Conservation (phyloP, 1,284 basidiomycete species). For the Austroboletus rostrupii region DNA sequence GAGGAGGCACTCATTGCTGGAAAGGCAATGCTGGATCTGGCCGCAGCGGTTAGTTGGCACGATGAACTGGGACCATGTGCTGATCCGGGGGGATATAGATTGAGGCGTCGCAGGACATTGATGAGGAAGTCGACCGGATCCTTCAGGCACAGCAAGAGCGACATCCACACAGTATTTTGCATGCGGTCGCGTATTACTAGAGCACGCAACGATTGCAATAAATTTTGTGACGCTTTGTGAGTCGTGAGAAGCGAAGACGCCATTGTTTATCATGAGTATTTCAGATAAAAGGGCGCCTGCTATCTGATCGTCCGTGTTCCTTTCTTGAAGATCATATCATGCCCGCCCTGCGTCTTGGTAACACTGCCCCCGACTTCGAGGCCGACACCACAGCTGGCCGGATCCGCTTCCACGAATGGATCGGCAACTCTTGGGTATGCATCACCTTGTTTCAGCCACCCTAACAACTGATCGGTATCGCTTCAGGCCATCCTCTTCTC, state of each 20-base stretch:
- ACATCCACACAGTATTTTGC: conserved; percentile 90
- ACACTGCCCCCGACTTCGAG: conserved; percentile 77
- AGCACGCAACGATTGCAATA: conserved; percentile 27
- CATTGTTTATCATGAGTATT: conserved; percentile 31
- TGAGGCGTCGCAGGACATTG: conserved; percentile 81
- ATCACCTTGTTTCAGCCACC: background rate
- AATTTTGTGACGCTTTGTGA: background rate
- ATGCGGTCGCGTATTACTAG: conserved; percentile 87
- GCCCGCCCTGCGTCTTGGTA: conserved; percentile 67
- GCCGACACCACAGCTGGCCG: conserved; percentile 76
- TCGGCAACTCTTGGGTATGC: conserved; percentile 82
- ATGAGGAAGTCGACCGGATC: conserved; percentile 88
- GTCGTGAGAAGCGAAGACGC: conserved; percentile 48
- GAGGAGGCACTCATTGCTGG: conserved; percentile 97
- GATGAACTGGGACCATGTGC: conserved; percentile 6
- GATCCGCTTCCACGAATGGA: conserved; percentile 91
- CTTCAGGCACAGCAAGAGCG: conserved; percentile 80
- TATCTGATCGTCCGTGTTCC: conserved; percentile 5
- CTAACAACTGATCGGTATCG: conserved; percentile 1
- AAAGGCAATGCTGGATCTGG: conserved; percentile 93
- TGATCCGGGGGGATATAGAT: conserved; percentile 52
- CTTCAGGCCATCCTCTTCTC: conserved; percentile 80
- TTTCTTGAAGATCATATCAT: conserved; percentile 21
- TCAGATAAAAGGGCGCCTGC: conserved; percentile 11
- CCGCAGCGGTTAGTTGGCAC: conserved; percentile 65